These are phyloP conservation scores for Debaryomyces robertsiae DNA, from an alignment of 1,139 yeast genomes.

Conservation along the genomic window DNA sequence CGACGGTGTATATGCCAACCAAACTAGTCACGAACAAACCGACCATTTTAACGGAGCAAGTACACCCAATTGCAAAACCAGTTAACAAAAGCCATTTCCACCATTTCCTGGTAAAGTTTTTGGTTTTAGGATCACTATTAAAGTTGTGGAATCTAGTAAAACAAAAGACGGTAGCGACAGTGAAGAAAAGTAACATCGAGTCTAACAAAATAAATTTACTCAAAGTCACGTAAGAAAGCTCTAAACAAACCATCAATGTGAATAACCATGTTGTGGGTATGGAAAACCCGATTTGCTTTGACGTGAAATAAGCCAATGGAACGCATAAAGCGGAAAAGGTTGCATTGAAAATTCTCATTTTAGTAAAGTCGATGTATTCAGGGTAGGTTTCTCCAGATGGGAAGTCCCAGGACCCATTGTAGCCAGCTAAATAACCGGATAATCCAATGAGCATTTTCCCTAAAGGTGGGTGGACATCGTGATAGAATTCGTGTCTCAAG, in stretches of 20 bases:
- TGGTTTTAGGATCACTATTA: conserved; percentile 48
- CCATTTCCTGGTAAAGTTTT: conserved; percentile 76
- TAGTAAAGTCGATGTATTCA: conserved; percentile 79
- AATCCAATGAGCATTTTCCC: conserved; percentile 97
- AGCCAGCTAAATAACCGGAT: conserved; percentile 92
- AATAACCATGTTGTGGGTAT: conserved; percentile 86
- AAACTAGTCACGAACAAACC: conserved; percentile 75
- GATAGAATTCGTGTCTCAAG: conserved; percentile 89
- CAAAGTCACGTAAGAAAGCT: conserved; percentile 82
- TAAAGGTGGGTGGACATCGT: conserved; percentile 98
- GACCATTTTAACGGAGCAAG: conserved; percentile 85
- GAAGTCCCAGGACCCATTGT: conserved; percentile 94
- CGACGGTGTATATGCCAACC: conserved; percentile 75
- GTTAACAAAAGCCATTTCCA: conserved; percentile 87
- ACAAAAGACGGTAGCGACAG: conserved; percentile 78
- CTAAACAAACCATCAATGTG: conserved; percentile 83
- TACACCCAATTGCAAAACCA: conserved; percentile 76
- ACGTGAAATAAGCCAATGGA: conserved; percentile 91
- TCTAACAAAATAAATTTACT: conserved; percentile 92
- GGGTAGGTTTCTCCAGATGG: conserved; percentile 88
- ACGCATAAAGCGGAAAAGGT: conserved; percentile 86
- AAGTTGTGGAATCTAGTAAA: conserved; percentile 78
- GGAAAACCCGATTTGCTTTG: conserved; percentile 81
- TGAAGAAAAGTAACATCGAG: conserved; percentile 93
- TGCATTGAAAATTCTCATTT: conserved; percentile 94